Base-by-base conservation (phyloP, 352 stramenopile genomes). In the Lagenidium sp. region DNA sequence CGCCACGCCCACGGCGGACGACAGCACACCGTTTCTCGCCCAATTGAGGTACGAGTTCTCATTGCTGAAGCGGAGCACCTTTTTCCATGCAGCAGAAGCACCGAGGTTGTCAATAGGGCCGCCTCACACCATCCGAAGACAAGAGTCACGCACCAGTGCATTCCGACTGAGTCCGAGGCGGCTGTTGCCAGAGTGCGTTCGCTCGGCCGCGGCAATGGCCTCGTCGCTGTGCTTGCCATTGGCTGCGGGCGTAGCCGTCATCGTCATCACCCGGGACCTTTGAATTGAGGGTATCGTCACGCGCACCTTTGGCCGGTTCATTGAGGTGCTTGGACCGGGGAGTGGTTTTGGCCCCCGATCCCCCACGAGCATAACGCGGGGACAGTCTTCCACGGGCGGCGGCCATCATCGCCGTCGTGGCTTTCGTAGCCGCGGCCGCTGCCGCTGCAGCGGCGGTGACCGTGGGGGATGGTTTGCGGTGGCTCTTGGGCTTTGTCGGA, bases 11-110 rank as follows among this genome's bases (percentile, higher is more conserved):
- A 93, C 80, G 12, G 57, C 67, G 7, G 80, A 93, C 10, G 80
- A 87, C 32, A 93, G 35, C 31, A 93, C 80, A 24, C 80, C 80
- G 41, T 93, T 93, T 53, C 80, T 65, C 26, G 80, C 77, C 80
- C 80, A 93, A 56, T 93, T 93, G 46, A 93, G 43, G 48, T 90
- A 93, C 59, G 80, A 93, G 54, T 86, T 88, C 46, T 93, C 80
- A 38, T 93, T 93, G 51, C 72, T 86, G 51, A 93, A 93, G 49
- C 80, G 77, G 24, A 93, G 62, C 18, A 69, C 51, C 80, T 92
- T 48, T 3, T 53, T 1, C 28, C 13, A 50, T 18, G 6, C 41
- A 43, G 23, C 23, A 41, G 60, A 30, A 65, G 40, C 23, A 19
- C 12, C 4, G 4, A 4, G n/a, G 2, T 20, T 41, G 13, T 4